Conservation (phyloP, 1,284 basidiomycete species). For the Chondrostereum purpureum region DNA sequence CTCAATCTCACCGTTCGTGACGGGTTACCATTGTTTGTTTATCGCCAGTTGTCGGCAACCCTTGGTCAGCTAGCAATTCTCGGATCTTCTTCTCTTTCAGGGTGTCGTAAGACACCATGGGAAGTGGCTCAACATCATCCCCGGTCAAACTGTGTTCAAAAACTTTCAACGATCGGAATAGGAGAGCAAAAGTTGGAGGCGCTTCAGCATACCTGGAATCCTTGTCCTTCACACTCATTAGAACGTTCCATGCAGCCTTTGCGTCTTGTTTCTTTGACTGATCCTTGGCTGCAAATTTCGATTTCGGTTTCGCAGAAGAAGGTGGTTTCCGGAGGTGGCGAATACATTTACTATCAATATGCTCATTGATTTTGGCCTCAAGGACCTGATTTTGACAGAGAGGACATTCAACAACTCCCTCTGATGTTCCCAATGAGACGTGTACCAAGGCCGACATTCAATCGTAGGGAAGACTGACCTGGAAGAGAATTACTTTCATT, state of each 20-base stretch:
- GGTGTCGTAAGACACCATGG: slow-evolving; percentile 59
- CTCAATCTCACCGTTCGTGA: slow-evolving; percentile 46
- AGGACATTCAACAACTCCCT: slow-evolving; percentile 45
- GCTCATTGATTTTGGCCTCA: slow-evolving; percentile 44
- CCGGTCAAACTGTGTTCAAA: slow-evolving; percentile 14
- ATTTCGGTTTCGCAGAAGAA: slow-evolving; percentile 15
- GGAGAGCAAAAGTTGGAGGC: slow-evolving; percentile 11
- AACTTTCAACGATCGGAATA: slow-evolving; percentile 3
- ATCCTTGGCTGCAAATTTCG: slow-evolving; percentile 14
- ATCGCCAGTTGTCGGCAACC: slow-evolving; percentile 47
- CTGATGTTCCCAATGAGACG: too few relatives aligned
- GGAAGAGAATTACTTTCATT: background rate
- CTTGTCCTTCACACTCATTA: slow-evolving; percentile 44
- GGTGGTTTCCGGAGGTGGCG: too few relatives aligned
- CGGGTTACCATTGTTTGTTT: slow-evolving; percentile 44
- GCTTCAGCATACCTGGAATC: slow-evolving; percentile 40
- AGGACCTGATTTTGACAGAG: slow-evolving; percentile 42
- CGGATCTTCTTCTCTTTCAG: slow-evolving; percentile 57
- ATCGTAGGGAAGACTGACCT: too few relatives aligned
- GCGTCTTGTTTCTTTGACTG: slow-evolving; percentile 23
- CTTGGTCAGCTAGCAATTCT: slow-evolving; percentile 48
- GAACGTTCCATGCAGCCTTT: slow-evolving; percentile 40
- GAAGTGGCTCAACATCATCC: slow-evolving; percentile 36
- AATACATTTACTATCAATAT: slow-evolving; percentile 54
- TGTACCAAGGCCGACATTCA: too few relatives aligned